phyloP scores from a whole-genome alignment of 139 green algal species.

The Ettlia oleoabundans region DNA sequence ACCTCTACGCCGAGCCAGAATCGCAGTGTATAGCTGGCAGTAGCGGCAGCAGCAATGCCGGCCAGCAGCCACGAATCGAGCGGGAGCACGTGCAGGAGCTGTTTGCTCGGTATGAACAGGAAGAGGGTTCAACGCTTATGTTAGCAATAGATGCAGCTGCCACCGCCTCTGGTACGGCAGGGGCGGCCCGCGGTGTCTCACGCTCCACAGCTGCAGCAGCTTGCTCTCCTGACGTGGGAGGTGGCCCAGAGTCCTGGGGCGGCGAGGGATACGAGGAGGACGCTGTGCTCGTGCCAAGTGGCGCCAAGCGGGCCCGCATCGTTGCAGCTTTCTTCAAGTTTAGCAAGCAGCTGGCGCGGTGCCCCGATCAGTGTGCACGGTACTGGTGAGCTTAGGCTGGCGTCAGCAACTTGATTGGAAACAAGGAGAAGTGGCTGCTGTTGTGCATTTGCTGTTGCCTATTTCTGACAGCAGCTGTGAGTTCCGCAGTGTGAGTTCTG shows the following conservation, averaged over 20 bases:
- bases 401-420: too few relatives aligned
- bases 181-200: too few relatives aligned
- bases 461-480: too few relatives aligned
- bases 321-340: conserved; percentile 67
- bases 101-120: conserved; percentile 29
- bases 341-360: conserved; percentile 50
- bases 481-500: too few relatives aligned
- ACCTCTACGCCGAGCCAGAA: conserved; percentile 49
- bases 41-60: conserved; percentile 3
- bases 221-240: neutral
- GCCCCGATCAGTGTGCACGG: conserved; percentile 71
- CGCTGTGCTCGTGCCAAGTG: conserved; percentile 36
- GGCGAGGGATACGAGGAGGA: conserved; percentile 75
- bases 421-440: neutral
- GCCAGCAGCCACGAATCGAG: conserved; percentile 9
- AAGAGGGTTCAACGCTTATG: too few relatives aligned
- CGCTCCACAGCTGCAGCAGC: neutral
- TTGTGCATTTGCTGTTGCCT: too few relatives aligned
- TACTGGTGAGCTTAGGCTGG: conserved; percentile 41
- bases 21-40: conserved; percentile 4
- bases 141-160: too few relatives aligned
- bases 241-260: conserved; percentile 50
- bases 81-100: conserved; percentile 52
- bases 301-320: conserved; percentile 20
- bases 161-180: neutral